Base-by-base conservation (phyloP, 1,284 basidiomycete genomes). In the Tilletia indica region DNA sequence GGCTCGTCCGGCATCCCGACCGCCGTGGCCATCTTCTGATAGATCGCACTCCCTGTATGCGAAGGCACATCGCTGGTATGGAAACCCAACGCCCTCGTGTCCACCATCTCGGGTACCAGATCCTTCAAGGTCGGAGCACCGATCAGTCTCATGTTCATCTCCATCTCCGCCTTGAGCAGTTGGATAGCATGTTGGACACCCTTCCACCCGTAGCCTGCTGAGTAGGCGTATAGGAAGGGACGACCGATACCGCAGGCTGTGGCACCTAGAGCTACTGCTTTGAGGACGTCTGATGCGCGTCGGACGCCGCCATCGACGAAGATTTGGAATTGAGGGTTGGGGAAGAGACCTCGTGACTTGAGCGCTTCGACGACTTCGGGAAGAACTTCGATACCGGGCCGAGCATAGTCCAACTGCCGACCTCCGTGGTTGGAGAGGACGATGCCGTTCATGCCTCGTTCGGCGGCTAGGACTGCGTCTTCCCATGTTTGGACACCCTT, bases 261-360 rank as follows among this genome's bases (percentile, higher is more conserved):
- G 8, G 94, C 95, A 12, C 95, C 95, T 31, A 97, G 87, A 0
- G 94, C 93, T 67, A 97, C 85, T 6, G 94, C 95, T 84, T 98
- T 98, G 76, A 97, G 86, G 0, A 97, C 92, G 84, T 98, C 95
- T 11, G 91, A 85, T 0, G 86, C 86, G 72, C 87, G 75, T 69
- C 95, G 88, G 9, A 97, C 92, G 71, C 95, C 95, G 21, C 95
- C 94, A 82, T 97, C 95, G 6, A 97, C 89, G 81, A 93, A 94
- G 68, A 97, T 87, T 83, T 93, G 90, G 86, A 97, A 97, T 71
- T 89, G 90, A 31, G 85, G 84, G 73, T 85, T 86, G 71, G 83
- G 84, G 80, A 87, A 87, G 39, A 92, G 89, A 67, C 89, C 85
- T 16, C 87, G 88, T 78, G 89, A 87, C 74, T 89, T 89, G 25